Evolutionary conservation across 208 protist genomes (phyloP), one percentile per base, ranked within the genome.

Genomic region (Crithidia fasciculata): DNA sequence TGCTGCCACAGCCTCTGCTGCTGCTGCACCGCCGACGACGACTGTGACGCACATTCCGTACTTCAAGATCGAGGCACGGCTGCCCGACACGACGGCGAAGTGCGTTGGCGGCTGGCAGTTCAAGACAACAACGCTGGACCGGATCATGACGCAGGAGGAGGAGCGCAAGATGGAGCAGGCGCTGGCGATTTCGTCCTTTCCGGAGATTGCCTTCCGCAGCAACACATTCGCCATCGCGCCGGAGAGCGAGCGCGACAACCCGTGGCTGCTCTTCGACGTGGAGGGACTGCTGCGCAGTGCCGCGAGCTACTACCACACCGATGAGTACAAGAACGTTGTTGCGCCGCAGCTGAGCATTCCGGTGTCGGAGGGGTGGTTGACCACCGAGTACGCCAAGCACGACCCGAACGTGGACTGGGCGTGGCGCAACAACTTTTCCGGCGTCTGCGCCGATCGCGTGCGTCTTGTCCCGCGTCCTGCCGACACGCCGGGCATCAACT

Each of bases 401-500:
- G 92, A 96, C 60, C 70, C 89, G 2, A 83, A 81, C 43, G 81
- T 96, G 10, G 92, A 96, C 78, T 96, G 92, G 92, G 89, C 84
- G 41, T 96, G 89, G 88, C 83, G 92, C 39, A 91, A 93, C 57
- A 65, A 91, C 61, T 95, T 82, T 74, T 91, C 80, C 71, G 92
- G 89, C 4, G 43, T 90, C 5, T 39, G 49, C 6, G 40, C 56
- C 7, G 45, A 28, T 8, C 41, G 16, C 10, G 60, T 79, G 39
- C 61, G 69, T 15, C 70, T 72, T 8, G 66, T 89, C n/a, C 74
- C 71, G 37, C 80, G 86, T 8, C 78, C 74, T 16, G 72, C 73
- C 5, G 75, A 69, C 8, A 72, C 73, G 53, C 73, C 78, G 9
- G 89, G 84, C 9, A 85, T 96, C 49, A 90, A 94, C 80, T 96